Percentiles rank a stretch among this genome's conserved stretches.
These are phyloP conservation scores for Eimeria tenella DNA, from an alignment of 169 alveolate genomes.

Conservation along the genomic window DNA sequence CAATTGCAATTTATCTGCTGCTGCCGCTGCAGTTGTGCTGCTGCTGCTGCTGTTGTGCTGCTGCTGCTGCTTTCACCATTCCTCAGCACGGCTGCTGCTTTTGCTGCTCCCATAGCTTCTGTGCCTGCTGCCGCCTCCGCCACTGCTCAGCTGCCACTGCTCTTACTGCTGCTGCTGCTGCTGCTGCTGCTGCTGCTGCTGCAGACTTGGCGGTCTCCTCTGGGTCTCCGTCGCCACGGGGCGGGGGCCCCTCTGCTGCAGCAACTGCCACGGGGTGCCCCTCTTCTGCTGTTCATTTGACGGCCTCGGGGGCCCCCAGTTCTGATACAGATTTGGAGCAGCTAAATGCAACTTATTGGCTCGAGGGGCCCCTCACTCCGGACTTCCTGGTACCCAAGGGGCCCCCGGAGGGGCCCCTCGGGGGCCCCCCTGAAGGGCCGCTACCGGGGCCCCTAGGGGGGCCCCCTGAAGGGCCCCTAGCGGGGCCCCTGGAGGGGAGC, in stretches of 20 bases:
- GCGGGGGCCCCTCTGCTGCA: neutral
- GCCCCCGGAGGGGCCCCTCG: neutral
- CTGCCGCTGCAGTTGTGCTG: neutral
- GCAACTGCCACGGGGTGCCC: constrained; percentile 12
- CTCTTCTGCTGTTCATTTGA: neutral
- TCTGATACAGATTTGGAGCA: neutral
- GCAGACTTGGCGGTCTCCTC: neutral
- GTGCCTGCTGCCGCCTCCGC: neutral
- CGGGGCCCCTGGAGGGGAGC: neutral
- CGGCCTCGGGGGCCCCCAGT: constrained; percentile 35
- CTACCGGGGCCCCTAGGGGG: constrained; percentile 6
- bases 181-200: constrained; percentile 17
- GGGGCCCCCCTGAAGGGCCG: constrained; percentile 7
- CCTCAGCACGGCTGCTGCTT: neutral
- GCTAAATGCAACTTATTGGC: neutral
- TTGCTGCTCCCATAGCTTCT: neutral
- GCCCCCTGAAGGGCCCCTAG: neutral
- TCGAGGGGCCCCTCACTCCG: neutral
- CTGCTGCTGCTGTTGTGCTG: neutral
- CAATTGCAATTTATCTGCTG: neutral
- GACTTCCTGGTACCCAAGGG: constrained; percentile 21
- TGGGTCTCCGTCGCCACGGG: neutral
- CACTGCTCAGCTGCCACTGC: constrained; percentile 1
- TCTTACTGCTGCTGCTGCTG: neutral
- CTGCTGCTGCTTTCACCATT: neutral